These are phyloP conservation scores for Spathaspora sp. DNA, from an alignment of 1,139 yeast species.

Conservation along the genomic window DNA sequence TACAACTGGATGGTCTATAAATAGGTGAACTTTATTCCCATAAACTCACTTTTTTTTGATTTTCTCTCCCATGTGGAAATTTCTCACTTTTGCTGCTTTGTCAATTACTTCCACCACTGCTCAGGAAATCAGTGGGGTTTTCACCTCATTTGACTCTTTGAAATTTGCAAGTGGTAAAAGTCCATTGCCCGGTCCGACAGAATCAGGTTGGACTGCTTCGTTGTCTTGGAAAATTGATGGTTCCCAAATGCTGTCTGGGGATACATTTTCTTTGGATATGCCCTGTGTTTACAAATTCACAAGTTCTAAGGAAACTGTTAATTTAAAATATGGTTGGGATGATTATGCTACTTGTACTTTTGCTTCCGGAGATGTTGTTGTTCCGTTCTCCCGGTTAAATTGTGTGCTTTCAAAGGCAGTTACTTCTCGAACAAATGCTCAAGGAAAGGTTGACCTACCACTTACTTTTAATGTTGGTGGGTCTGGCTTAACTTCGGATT, in stretches of 20 bases:
- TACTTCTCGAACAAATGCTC: slow-evolving; percentile 3
- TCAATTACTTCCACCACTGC: neutral
- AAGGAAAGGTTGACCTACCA: slow-evolving; percentile 21
- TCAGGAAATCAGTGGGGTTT: slow-evolving; percentile 4
- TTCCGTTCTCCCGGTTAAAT: slow-evolving; percentile 19
- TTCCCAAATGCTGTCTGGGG: slow-evolving; percentile 18
- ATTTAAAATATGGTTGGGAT: slow-evolving; percentile 24
- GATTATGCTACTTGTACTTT: slow-evolving; percentile 28
- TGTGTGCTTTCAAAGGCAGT: slow-evolving; percentile 22
- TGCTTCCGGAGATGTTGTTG: slow-evolving; percentile 21
- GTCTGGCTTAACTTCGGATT: slow-evolving; percentile 18
- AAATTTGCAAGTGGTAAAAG: slow-evolving; percentile 5
- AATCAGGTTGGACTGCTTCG: slow-evolving; percentile 23
- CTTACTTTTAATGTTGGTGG: slow-evolving; percentile 27
- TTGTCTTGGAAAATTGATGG: slow-evolving; percentile 24
- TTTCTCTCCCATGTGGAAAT: too few species aligned
- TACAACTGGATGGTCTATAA: too few species aligned
- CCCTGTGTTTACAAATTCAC: slow-evolving; percentile 28
- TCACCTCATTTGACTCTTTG: slow-evolving; percentile 6
- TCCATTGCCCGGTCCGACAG: slow-evolving; percentile 11
- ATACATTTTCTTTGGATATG: slow-evolving; percentile 20
- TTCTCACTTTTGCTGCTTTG: neutral
- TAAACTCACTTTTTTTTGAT: too few species aligned
- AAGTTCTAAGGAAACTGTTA: slow-evolving; percentile 12
- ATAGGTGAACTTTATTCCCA: too few species aligned